Evolutionary conservation across 2,329 filamentous ascomycete species (phyloP), one percentile per base, ranked within the genome.

Genomic region (Chrysoporthe austroafricana): DNA sequence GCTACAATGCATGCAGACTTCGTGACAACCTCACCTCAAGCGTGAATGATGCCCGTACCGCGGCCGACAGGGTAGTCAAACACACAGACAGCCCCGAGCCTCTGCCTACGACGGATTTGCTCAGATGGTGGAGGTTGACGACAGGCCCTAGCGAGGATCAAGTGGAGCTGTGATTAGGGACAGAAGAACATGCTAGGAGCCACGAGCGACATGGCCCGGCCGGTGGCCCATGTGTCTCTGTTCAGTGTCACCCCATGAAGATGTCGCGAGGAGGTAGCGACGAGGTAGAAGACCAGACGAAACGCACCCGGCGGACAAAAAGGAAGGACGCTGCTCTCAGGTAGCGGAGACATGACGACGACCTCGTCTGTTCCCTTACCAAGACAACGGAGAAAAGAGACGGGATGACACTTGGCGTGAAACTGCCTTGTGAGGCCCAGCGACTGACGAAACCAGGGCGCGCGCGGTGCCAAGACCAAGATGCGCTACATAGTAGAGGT

Each of bases 241-340:
- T 32, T 21, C 3, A 13, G 43, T 65, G 63, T n/a, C 63, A 60
- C 26, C 56, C 63, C 54, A 59, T 59, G 26, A 26, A 26, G 26
- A 26, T 26, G 26, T 26, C 26, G 26, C 26, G 32, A 34, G 56
- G 44, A 63, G 14, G 60, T 64, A 67, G 65, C 59, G 68, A 69
- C 68, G 65, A 65, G 18, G 39, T 32, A 62, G 43, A 48, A 60
- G 66, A 65, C 64, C 43, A 65, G 68, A 69, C 68, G 68, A 69
- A 67, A 69, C 68, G 39, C 4, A 1, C 3, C 32, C 26, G 26
- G 56, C 54, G 34, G 36, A 18, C 14, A 13, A 43, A 39, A 44
- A 43, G 34, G 43, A 44, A n/a, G 34, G 26, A 18, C 8, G 21
- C 14, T 58, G 43, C 26, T 58, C n/a, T 16, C 43, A 36, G 14